phyloP scores from a whole-genome alignment of 2,329 filamentous ascomycete species.

The Trichoderma lentiforme region DNA sequence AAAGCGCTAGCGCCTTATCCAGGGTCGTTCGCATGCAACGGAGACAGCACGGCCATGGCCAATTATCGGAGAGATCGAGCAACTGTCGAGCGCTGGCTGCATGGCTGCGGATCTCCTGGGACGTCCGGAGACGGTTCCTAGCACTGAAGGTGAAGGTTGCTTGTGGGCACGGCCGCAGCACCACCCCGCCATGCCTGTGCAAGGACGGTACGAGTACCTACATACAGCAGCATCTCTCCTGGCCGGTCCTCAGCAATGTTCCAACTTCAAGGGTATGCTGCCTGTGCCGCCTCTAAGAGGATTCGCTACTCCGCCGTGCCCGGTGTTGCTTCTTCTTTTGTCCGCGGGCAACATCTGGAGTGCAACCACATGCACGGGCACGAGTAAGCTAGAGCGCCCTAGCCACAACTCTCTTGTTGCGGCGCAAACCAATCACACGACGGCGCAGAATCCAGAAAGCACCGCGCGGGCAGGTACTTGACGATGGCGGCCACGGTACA shows the following conservation, averaged over 20 bases:
- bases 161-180: not conserved
- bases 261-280: not conserved
- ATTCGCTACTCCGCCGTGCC: not conserved
- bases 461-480: not conserved
- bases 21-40: constrained; percentile 28
- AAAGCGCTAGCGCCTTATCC: constrained; percentile 26
- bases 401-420: constrained; percentile 3
- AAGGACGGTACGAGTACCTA: not conserved
- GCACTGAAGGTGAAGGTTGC: not conserved
- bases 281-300: not conserved
- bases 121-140: constrained; percentile 15
- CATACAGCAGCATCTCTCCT: not conserved
- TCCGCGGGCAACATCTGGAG: not conserved
- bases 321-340: not conserved
- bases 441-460: not conserved
- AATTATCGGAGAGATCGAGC: constrained; percentile 38
- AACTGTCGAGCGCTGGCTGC: constrained; percentile 8
- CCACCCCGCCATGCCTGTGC: not conserved
- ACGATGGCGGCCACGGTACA: not conserved
- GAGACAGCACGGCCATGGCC: constrained; percentile 25
- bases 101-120: constrained; percentile 14
- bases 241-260: not conserved
- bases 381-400: not conserved
- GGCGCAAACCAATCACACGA: not conserved
- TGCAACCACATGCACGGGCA: not conserved